phyloP scores from a whole-genome alignment of 1,139 yeast genomes.

The Saccharomycopsis hybrid region DNA sequence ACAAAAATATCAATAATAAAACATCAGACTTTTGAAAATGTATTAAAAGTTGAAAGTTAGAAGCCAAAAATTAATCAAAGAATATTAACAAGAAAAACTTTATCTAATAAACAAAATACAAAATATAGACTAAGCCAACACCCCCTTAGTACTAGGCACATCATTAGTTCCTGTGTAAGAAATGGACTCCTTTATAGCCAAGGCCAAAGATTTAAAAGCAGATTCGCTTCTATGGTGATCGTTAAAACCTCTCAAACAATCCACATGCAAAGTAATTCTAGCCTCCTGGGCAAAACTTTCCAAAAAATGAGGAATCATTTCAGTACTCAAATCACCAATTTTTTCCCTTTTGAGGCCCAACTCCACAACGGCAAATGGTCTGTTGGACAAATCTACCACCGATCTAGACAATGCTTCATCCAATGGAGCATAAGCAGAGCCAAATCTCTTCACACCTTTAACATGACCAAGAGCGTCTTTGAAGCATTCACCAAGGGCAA shows the following conservation, averaged over 20 bases:
- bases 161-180: conserved; percentile 81
- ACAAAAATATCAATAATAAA: too few species aligned
- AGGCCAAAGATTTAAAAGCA: conserved; percentile 92
- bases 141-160: conserved; percentile 96
- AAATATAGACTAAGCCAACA: too few species aligned
- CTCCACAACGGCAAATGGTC: conserved; percentile 89
- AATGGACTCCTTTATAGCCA: conserved; percentile 84
- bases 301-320: conserved; percentile 94
- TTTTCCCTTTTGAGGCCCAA: conserved; percentile 87
- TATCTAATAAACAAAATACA: too few species aligned
- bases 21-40: too few species aligned
- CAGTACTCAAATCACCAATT: conserved; percentile 86
- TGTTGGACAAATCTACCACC: conserved; percentile 85
- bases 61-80: too few species aligned
- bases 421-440: conserved; percentile 90
- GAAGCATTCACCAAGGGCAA: conserved; percentile 85
- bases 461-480: conserved; percentile 85
- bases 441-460: conserved; percentile 87
- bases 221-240: conserved; percentile 96
- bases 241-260: conserved; percentile 84
- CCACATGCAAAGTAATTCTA: conserved; percentile 85
- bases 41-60: too few species aligned
- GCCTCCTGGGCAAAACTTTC: conserved; percentile 94
- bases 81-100: too few species aligned
- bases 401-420: conserved; percentile 95